Evolutionary conservation across 768 basidiomycete species (phyloP), one percentile per base, ranked within the genome.

Genomic region (Hericium rajendrae): DNA sequence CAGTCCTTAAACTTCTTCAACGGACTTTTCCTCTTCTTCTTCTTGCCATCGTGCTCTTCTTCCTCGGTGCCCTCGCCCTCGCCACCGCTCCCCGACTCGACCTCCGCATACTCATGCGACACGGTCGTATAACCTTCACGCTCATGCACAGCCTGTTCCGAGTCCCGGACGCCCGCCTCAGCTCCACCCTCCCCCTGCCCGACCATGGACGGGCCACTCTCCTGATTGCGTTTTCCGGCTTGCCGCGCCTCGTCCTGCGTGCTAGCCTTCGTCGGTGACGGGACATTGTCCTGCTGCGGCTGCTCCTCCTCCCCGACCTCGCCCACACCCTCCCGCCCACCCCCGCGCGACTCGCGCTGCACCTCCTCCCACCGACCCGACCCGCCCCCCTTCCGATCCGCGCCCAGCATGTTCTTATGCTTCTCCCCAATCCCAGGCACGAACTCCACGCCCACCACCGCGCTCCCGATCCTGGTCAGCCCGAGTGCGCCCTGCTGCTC

Each of bases 1-100:
- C 72, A 78, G n/a, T 76, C 66, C 65, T 73, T 74, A 38, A 77
- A 53, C 60, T 70, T 70, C 26, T 64, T 65, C 9, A 71, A 53
- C 3, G 66, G 54, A 15, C 68, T 68, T 16, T 41, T 20, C 41
- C 20, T 20, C 11, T 16, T 16, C 15, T 46, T 41, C 16, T 56
- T 10, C 11, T 61, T 43, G 50, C 55, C 53, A 59, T 54, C 65
- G 5, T 32, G 28, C 28, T 32, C 28, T 5, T 32, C 28, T 5
- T 8, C 28, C 5, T 2, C 1, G 8, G 4, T 4, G 28, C 28
- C 28, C 28, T 32, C 28, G 1, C 4, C 28, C 28, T 2, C 4
- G 4, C 8, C 28, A 32, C 28, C 8, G 28, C 28, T 32, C 28
- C 28, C 28, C 28, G 28, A 32, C 28, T 32, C 28, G 28, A 32